Percentiles rank a stretch among this genome's conserved stretches.
Evolutionary conservation across 2,329 filamentous ascomycete genomes (phyloP).

Genomic region (Aureobasidium namibiae): DNA sequence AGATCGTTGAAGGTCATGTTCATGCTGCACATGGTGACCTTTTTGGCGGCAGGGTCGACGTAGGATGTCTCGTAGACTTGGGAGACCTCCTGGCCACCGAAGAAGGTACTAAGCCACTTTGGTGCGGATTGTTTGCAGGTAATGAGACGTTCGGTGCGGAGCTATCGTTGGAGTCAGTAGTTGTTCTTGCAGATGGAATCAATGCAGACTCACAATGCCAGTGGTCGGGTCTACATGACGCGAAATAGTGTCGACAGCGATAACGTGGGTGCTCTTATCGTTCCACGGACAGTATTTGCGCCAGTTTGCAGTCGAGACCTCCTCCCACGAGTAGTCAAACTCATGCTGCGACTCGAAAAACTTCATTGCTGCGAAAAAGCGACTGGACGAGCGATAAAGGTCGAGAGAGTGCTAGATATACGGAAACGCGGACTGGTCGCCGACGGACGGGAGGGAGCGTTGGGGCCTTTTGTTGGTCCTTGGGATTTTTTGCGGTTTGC

Average conservation of each 20-base stretch:
- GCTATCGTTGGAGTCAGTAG: slow-evolving; percentile 30
- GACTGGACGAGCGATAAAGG: not conserved
- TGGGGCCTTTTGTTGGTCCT: slow-evolving; percentile 3
- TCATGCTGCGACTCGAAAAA: slow-evolving; percentile 85
- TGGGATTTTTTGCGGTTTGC: not conserved
- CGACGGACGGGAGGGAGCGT: slow-evolving; percentile 2
- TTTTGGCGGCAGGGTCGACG: slow-evolving; percentile 74
- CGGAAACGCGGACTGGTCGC: not conserved
- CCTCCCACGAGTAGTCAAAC: slow-evolving; percentile 97
- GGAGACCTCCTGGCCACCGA: slow-evolving; percentile 72
- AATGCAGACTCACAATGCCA: slow-evolving; percentile 53
- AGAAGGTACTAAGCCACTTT: slow-evolving; percentile 70
- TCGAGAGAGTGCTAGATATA: not conserved
- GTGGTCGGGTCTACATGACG: slow-evolving; percentile 57
- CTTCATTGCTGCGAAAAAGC: slow-evolving; percentile 57
- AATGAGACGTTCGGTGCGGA: slow-evolving; percentile 63
- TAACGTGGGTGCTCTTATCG: slow-evolving; percentile 93
- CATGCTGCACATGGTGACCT: slow-evolving; percentile 91
- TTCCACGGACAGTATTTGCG: slow-evolving; percentile 99
- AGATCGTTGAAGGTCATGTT: slow-evolving; percentile 92
- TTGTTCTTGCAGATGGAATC: slow-evolving; percentile 1
- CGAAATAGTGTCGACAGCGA: slow-evolving; percentile 86
- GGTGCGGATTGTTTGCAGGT: slow-evolving; percentile 60
- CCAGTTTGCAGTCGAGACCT: slow-evolving; percentile 97
- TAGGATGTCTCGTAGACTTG: slow-evolving; percentile 95